Base-by-base conservation (phyloP, 2,329 filamentous ascomycete species). In the Hyphodiscus sp. region DNA sequence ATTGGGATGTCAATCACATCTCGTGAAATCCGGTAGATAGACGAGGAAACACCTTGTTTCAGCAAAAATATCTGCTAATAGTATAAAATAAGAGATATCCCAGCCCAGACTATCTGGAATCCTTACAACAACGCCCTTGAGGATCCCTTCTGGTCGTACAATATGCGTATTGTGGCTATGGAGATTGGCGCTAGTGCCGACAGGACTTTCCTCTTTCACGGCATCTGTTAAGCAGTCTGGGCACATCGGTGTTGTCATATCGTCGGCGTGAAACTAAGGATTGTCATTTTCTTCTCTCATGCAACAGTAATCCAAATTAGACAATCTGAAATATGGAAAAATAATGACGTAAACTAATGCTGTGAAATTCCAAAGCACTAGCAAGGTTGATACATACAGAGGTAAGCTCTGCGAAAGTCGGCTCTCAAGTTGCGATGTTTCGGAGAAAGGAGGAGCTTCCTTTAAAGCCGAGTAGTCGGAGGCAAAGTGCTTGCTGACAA, bases 21-120 rank as follows among this genome's bases (percentile, higher is more conserved):
- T 65, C 71, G 76, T 75, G 56, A 79, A 75, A 54, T 79, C 75
- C 0, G 76, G 76, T 23, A 77, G 56, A 57, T 76, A 75, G 26
- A 78, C 74, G 7, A 65, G 64, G 57, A 70, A 75, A 2, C 64
- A 65, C 1, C 73, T 71, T 51, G 70, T 69, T 49, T 70, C 65
- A 13, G 75, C 75, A 62, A 76, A 77, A 20, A 64, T 61, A 58
- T 79, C 75, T 1, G 74, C 73, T 7, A 79, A 61, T 1, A 76
- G 63, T 20, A 74, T 66, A 42, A 70, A 71, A 58, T 79, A 78
- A 33, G 66, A 62, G 29, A 78, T 68, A 10, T 69, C 62, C 71
- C 74, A 76, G 11, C 76, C 76, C 55, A 78, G 77, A 2, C 71
- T 69, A 61, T 79, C 76, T 2, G 74, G 65, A 44, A 78, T 68